Base-by-base conservation (phyloP, 805 yeast genomes). In the Komagataella pastoris region DNA sequence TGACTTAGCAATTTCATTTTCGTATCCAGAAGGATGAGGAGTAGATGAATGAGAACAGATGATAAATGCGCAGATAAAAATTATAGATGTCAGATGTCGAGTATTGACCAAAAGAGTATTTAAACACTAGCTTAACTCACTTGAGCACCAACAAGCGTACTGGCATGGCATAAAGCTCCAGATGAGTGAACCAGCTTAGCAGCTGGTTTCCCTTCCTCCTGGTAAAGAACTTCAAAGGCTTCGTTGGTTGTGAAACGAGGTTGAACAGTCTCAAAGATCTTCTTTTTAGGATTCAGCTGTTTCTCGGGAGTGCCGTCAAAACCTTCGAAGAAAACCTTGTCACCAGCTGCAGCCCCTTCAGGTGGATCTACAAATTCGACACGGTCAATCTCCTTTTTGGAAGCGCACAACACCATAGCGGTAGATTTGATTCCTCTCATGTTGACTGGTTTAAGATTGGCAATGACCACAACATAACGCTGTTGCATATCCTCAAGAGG, bases 291-390 rank as follows among this genome's bases (percentile, higher is more conserved):
- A 73, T 91, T 91, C 70, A 93, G 75, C 64, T 83, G 91, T 62
- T 87, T 80, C 70, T 89, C 95, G 58, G 99, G 98, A 52, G 79
- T 81, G 58, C 88, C 87, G 63, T 88, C 85, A 67, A 73, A 89
- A 53, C 88, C 95, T 71, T 89, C 96, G 63, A 93, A 93, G 79
- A 88, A 91, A 56, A 93, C 76, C 75, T 89, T 90, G 69, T 93
- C 99, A 69, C 99, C 99, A 10, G 99, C 82, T 71, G 88, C 78
- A 47, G 96, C 80, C 17, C 89, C 96, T 43, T 78, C 80, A 58
- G 99, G 99, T 53, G 98, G 98, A 67, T 85, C 84, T 58, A 91
- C 90, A 61, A 93, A 89, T 71, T 93, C 98, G 54, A 93, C 97
- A 49, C 77, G 86, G 51, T 74, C 82, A 2, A 17, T 8, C 24